Conservation (phyloP, 345 rosid species). For the Brassica juncea region DNA sequence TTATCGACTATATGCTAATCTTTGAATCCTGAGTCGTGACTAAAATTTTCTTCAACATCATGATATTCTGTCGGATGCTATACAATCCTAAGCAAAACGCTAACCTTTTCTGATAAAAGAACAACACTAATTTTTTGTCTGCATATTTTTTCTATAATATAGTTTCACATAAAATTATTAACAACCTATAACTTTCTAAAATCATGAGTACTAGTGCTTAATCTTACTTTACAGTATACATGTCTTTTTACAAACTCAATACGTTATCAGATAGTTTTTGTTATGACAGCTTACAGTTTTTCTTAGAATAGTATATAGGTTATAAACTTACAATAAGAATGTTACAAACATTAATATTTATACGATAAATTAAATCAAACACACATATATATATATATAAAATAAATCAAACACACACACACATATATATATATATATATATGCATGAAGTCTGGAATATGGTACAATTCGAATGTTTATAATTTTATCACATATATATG, state of each 20-base stretch:
- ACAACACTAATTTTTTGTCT: background rate
- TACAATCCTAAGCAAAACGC: background rate
- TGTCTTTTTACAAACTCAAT: background rate
- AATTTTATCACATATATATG: background rate
- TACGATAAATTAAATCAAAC: background rate
- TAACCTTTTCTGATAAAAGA: background rate
- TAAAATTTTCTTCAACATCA: background rate
- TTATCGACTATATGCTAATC: background rate
- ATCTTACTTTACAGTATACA: slow-evolving; percentile 20
- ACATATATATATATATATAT: background rate
- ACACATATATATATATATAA: background rate
- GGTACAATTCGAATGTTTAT: slow-evolving; percentile 10
- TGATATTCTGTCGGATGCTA: background rate
- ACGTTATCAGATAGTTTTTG: background rate
- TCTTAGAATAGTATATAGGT: background rate
- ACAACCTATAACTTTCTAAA: slow-evolving; percentile 20
- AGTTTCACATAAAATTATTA: slow-evolving; percentile 6
- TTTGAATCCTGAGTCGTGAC: background rate
- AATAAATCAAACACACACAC: background rate
- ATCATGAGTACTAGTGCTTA: slow-evolving; percentile 10
- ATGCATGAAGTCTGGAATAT: slow-evolving; percentile 16
- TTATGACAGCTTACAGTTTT: background rate
- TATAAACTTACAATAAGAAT: slow-evolving; percentile 5
- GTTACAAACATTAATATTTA: background rate
- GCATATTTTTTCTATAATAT: background rate